phyloP scores from a whole-genome alignment of 2,329 filamentous ascomycete genomes.

The Macrophomina pseudophaseolina region DNA sequence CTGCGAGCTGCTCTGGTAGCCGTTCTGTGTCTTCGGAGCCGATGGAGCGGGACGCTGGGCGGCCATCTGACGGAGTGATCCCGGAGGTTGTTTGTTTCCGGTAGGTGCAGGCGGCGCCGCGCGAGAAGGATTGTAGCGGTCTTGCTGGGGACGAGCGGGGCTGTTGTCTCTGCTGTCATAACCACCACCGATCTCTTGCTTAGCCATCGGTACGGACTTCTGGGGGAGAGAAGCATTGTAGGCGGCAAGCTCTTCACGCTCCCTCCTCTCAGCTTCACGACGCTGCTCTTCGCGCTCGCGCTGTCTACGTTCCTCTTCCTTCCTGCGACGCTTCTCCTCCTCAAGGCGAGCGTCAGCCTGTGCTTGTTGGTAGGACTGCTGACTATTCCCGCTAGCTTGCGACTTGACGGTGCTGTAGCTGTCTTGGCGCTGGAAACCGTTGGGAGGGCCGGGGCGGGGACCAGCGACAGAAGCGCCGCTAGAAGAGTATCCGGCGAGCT shows the following conservation, averaged over 20 bases:
- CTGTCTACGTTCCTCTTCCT: conserved; percentile 47
- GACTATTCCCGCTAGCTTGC: conserved; percentile 31
- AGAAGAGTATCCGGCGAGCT: conserved; percentile 52
- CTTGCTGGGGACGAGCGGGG: conserved; percentile 52
- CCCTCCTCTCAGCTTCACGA: conserved; percentile 51
- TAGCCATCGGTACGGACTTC: conserved; percentile 76
- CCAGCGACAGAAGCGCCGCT: conserved; percentile 54
- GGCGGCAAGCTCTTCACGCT: conserved; percentile 75
- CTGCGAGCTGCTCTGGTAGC: conserved; percentile 37
- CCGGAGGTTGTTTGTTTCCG: conserved; percentile 52
- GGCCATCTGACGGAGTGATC: conserved; percentile 57
- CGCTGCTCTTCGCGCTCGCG: conserved; percentile 48
- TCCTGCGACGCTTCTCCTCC: conserved; percentile 45
- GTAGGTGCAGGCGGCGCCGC: conserved; percentile 80
- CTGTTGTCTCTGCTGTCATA: conserved; percentile 52
- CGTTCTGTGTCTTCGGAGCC: conserved; percentile 58
- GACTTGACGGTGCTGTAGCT: conserved; percentile 48
- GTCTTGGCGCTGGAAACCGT: conserved; percentile 49
- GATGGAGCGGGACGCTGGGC: conserved; percentile 85
- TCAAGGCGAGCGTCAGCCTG: conserved; percentile 42
- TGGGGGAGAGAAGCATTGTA: conserved; percentile 91
- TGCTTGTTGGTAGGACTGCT: conserved; percentile 34
- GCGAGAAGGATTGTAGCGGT: conserved; percentile 83
- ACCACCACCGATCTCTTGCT: conserved; percentile 84
- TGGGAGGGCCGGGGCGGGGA: conserved; percentile 53